Base-by-base conservation (phyloP, 2,329 filamentous ascomycete species). In the Penicillium palitans region DNA sequence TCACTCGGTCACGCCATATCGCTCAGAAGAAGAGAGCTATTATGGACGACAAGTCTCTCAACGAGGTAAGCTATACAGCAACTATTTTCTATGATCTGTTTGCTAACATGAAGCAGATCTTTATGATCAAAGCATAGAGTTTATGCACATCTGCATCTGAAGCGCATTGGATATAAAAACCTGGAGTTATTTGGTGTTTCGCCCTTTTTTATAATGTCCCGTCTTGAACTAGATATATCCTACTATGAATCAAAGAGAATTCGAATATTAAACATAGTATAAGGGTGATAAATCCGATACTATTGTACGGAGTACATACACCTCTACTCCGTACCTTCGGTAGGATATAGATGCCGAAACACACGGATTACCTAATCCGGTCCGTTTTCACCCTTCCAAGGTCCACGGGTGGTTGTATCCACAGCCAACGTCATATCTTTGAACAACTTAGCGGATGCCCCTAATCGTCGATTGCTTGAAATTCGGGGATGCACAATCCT, bases 1-100 rank as follows among this genome's bases (percentile, higher is more conserved):
- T 89, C 55, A 86, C 93, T 47, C 82, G 93, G 62, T 87, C 90
- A 65, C 84, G 91, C 60, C 91, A 93, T 74, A 96, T 98, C 69
- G 89, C 89, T 57, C 90, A 95, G 68, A 98, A 98, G 80, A 87
- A 87, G 68, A 85, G 88, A 79, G 92, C 93, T 2, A 84, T 92
- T 58, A 84, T 91, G 79, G 90, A 97, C 74, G 83, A 87, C 49
- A 87, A 89, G 70, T 90, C 92, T 15, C 77, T 98, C 70, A 93
- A 93, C 73, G 92, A 97, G 86, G 90, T 93, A 78, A 74, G 79
- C 69, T 35, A 59, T 55, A 19, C 17, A 24, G 24, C 4, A 15
- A 29, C 6, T 24, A 17, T 37, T 42, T 47, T 8, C 15, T 4
- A 37, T 40, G 19, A 27, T 47, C 17, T 42, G 13, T 19, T 56